Conservation (phyloP, 148 eudicot genomes). For the Rhododendron vialii region DNA sequence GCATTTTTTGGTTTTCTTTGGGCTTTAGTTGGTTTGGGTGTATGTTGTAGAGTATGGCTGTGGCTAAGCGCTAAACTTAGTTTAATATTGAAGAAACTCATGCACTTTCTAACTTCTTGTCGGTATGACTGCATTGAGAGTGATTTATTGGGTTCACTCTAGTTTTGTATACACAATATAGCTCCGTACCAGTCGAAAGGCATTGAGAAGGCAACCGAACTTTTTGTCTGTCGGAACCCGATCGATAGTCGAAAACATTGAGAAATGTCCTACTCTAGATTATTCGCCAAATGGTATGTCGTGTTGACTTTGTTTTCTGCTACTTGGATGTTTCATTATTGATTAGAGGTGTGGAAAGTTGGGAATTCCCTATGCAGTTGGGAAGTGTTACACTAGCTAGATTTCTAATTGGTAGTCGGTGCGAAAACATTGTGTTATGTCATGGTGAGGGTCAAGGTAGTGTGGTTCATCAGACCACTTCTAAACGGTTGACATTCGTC, state of each 20-base stretch:
- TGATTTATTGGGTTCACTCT: slow-evolving; percentile 55
- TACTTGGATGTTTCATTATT: not conserved
- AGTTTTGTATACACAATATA: slow-evolving; percentile 36
- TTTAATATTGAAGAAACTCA: not conserved
- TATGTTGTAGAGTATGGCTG: slow-evolving; percentile 17
- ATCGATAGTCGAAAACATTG: slow-evolving; percentile 16
- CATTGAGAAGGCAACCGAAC: slow-evolving; percentile 51
- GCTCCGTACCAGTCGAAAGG: slow-evolving; percentile 62
- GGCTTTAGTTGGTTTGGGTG: no score
- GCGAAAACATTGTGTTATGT: not conserved
- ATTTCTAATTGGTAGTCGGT: not conserved
- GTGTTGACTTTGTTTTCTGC: not conserved
- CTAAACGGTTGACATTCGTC: not conserved
- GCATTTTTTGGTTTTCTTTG: no score
- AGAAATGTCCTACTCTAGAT: slow-evolving; percentile 13
- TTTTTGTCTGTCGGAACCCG: slow-evolving; percentile 20
- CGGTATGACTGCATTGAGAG: slow-evolving; percentile 68
- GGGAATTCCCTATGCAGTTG: not conserved
- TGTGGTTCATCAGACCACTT: not conserved
- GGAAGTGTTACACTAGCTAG: not conserved
- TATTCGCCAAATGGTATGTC: slow-evolving; percentile 25
- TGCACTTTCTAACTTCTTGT: slow-evolving; percentile 9
- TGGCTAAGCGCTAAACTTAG: not conserved
- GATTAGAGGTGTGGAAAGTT: not conserved
- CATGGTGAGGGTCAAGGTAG: not conserved